phyloP scores from a whole-genome alignment of 345 rosid genomes.

The Aegle marmelos region DNA sequence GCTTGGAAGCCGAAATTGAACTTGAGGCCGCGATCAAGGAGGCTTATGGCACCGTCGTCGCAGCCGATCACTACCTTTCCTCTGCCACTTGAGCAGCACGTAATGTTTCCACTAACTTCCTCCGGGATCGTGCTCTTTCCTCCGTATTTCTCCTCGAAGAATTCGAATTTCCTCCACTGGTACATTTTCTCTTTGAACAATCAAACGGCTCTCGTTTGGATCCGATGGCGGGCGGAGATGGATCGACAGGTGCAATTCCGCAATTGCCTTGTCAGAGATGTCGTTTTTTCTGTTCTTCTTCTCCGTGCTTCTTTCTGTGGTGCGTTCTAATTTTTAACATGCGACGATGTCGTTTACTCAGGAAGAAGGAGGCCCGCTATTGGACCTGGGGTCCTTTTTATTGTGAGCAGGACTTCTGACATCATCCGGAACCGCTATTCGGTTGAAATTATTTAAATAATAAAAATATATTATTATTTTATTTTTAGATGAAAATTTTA shows the following conservation, averaged over 20 bases:
- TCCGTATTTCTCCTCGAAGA: constrained; percentile 95
- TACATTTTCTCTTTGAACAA: constrained; percentile 41
- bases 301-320: not conserved
- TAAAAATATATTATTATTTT: too few species aligned
- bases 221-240: not conserved
- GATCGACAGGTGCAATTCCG: not conserved
- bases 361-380: too few species aligned
- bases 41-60: constrained; percentile 73
- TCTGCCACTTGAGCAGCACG: constrained; percentile 93
- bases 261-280: not conserved
- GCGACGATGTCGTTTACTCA: not conserved
- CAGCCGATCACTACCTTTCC: constrained; percentile 92
- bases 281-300: not conserved
- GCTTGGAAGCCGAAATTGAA: constrained; percentile 85
- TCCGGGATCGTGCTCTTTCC: constrained; percentile 76
- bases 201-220: not conserved
- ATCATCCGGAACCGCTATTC: too few species aligned
- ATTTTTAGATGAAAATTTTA: too few species aligned
- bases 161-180: constrained; percentile 96
- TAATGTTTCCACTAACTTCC: constrained; percentile 65
- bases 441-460: too few species aligned
- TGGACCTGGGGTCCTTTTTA: too few species aligned
- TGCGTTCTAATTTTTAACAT: not conserved
- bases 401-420: too few species aligned
- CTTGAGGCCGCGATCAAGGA: constrained; percentile 95